A percentile compares a stretch with the other conserved stretches of the same genome.
phyloP scores from a whole-genome alignment of 1,284 basidiomycete species.

The Ceratobasidium theobromae region DNA sequence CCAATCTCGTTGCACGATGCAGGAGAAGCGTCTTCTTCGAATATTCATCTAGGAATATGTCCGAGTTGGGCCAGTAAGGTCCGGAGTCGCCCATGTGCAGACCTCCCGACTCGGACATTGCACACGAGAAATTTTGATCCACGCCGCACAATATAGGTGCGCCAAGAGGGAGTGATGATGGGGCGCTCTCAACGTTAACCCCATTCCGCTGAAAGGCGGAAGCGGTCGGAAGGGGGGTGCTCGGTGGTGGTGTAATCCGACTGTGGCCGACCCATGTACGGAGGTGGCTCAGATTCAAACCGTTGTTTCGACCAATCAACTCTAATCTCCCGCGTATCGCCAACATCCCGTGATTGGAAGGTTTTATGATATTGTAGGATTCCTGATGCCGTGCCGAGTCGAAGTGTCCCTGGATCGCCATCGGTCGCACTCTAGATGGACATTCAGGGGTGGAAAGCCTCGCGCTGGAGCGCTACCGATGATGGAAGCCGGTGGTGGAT shows the following conservation, averaged over 20 bases:
- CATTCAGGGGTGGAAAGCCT: background rate
- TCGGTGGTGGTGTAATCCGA: background rate
- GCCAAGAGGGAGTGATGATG: background rate
- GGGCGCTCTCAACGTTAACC: background rate
- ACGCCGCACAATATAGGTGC: background rate
- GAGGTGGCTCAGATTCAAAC: background rate
- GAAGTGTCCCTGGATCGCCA: background rate
- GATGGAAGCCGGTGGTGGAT: background rate
- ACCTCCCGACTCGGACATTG: too few species aligned
- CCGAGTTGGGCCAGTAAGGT: too few species aligned
- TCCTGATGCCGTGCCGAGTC: constrained; percentile 10
- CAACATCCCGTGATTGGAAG: background rate
- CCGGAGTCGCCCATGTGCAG: too few species aligned
- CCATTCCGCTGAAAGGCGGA: background rate
- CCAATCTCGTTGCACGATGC: too few species aligned
- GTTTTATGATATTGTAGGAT: constrained; percentile 5
- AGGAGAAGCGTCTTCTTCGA: too few species aligned
- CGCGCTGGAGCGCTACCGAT: too few species aligned
- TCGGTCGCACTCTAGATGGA: background rate
- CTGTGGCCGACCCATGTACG: background rate
- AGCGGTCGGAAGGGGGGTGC: background rate
- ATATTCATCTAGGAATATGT: too few species aligned
- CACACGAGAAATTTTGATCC: too few species aligned
- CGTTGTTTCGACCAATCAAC: background rate
- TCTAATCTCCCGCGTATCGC: background rate